Base-by-base conservation (phyloP, 2,329 filamentous ascomycete genomes). In the Aspergillus puulaauensis region DNA sequence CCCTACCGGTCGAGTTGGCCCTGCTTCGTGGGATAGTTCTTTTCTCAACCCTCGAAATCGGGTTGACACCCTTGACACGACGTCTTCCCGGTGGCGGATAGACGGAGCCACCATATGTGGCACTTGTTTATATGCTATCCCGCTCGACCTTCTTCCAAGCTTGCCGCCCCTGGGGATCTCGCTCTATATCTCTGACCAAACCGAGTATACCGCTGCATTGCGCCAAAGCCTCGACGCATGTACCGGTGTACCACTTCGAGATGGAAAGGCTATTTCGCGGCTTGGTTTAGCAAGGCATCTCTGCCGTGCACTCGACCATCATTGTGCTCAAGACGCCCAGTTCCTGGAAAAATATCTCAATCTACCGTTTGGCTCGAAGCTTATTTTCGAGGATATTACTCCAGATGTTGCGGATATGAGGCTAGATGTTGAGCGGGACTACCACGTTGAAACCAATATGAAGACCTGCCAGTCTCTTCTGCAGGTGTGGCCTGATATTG, bases 101-200 rank as follows among this genome's bases (percentile, higher is more conserved):
- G 54, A 56, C 27, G 54, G 54, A 15, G 54, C 54, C 6, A 56
- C 54, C 6, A 56, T 56, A 24, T 56, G 54, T 39, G 54, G 54
- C 40, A 51, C 47, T 33, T 56, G 54, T 40, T 24, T 56, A 19
- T 56, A 45, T 46, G 40, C 31, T n/a, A 49, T 56, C 14, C 54
- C 54, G n/a, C 23, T 56, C 5, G 54, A 56, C 15, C 47, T 56
- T 6, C 47, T 51, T 31, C 54, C 54, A 31, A 31, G 31, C 33
- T 43, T 56, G 21, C 54, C 54, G 7, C 54, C 54, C 5, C 33
- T 56, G n/a, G 24, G 47, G 15, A 51, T 56, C 54, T 17, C 51
- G n/a, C 47, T 56, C 19, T 56, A 50, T 37, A 14, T 56, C 40
- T 24, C 47, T 11, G 54, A 56, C 24, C 54, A 56, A 33, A 51